These are phyloP conservation scores for Corymbia citriodora DNA, from an alignment of 441 rosid species.

Conservation along the genomic window DNA sequence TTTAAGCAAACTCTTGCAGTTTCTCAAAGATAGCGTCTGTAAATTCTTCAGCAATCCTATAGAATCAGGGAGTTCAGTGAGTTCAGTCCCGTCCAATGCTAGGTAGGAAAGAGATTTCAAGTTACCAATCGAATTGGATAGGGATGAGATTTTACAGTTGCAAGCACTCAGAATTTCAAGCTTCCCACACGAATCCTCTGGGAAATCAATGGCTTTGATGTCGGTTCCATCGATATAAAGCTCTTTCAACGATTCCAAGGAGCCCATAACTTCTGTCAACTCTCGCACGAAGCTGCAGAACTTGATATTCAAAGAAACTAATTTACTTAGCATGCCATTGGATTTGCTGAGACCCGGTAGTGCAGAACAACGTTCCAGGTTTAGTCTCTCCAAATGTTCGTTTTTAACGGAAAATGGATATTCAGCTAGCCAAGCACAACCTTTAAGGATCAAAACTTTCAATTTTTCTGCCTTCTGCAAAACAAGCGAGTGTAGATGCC, in stretches of 20 bases:
- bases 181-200: rapidly evolving
- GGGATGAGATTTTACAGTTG: background rate
- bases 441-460: background rate
- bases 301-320: background rate
- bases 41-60: background rate
- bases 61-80: background rate
- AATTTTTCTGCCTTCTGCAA: background rate
- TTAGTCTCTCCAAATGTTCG: background rate
- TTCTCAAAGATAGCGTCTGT: background rate
- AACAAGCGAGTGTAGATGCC: background rate
- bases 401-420: background rate
- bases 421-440: background rate
- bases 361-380: background rate
- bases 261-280: background rate
- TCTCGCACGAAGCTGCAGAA: background rate
- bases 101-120: background rate
- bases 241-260: background rate
- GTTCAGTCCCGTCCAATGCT: background rate
- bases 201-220: background rate
- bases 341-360: background rate
- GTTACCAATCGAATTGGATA: background rate
- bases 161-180: background rate
- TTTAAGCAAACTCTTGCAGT: background rate
- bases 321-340: background rate
- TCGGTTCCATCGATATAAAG: background rate